Conservation (phyloP, 78 protist genomes). For the Tieghemostelium lacteum region DNA sequence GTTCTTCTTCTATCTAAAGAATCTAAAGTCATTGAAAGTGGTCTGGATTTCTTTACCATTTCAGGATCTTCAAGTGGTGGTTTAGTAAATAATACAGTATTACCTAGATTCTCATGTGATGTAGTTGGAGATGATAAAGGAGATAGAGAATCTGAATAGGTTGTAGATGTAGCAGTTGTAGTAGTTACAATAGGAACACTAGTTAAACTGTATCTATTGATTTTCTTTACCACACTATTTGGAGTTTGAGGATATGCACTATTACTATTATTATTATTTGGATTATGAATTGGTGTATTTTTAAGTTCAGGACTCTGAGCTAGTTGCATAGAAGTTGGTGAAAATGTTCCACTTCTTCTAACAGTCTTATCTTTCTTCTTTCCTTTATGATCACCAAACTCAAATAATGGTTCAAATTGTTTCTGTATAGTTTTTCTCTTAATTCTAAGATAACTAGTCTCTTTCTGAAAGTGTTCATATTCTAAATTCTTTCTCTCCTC, state of each 20-base stretch:
- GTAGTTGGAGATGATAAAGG: background rate
- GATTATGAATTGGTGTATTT: background rate
- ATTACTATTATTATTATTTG: background rate
- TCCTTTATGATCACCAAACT: background rate
- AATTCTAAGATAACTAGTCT: conserved; percentile 38
- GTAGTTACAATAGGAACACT: background rate
- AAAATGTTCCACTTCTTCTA: background rate
- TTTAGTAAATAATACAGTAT: conserved; percentile 16
- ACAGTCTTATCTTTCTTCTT: background rate
- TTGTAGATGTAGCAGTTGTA: background rate
- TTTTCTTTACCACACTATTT: background rate
- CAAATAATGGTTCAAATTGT: conserved; percentile 48
- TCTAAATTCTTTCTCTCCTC: conserved; percentile 41
- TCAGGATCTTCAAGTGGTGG: background rate
- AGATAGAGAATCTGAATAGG: background rate
- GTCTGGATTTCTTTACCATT: background rate
- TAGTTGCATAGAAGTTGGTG: background rate
- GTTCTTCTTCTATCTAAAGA: background rate
- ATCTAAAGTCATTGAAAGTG: conserved; percentile 8
- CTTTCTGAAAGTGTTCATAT: conserved; percentile 38
- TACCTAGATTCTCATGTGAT: background rate
- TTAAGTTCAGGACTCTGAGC: background rate
- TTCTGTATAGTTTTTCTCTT: conserved; percentile 37
- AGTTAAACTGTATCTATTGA: background rate
- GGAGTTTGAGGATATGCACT: background rate